Evolutionary conservation across 768 basidiomycete species (phyloP).

Genomic region (Suillus variegatus): DNA sequence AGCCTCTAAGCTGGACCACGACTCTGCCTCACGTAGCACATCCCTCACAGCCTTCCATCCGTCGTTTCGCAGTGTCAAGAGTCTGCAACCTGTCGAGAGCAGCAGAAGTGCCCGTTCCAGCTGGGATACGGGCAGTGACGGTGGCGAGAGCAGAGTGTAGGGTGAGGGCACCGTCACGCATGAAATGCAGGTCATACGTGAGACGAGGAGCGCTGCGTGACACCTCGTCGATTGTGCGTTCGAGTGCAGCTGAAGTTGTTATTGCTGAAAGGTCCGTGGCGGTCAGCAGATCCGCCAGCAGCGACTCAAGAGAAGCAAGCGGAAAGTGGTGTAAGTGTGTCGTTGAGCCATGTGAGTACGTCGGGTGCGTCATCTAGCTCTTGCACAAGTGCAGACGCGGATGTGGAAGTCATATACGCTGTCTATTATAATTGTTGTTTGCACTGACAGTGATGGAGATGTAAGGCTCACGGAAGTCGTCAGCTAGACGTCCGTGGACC

Average conservation of each 20-base stretch:
- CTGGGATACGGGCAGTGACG: slow-evolving; percentile 40
- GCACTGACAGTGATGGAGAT: background rate
- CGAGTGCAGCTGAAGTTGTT: slow-evolving; percentile 85
- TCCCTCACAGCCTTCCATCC: slow-evolving; percentile 90
- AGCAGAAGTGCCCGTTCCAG: slow-evolving; percentile 47
- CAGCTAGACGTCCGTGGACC: background rate
- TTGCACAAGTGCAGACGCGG: slow-evolving; percentile 45
- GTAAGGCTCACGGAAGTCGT: background rate
- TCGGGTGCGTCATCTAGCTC: slow-evolving; percentile 64
- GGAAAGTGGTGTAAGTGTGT: slow-evolving; percentile 46
- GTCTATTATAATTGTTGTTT: background rate
- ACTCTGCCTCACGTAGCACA: slow-evolving; percentile 92
- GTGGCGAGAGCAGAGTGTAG: slow-evolving; percentile 67
- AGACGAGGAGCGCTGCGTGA: slow-evolving; percentile 89
- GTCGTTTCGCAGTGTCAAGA: slow-evolving; percentile 78
- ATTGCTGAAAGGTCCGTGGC: slow-evolving; percentile 85
- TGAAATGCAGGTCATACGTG: slow-evolving; percentile 95
- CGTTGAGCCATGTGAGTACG: slow-evolving; percentile 73
- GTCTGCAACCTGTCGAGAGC: slow-evolving; percentile 78
- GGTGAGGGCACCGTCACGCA: slow-evolving; percentile 86
- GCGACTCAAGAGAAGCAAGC: slow-evolving; percentile 43
- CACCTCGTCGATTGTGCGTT: slow-evolving; percentile 89
- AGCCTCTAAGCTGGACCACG: slow-evolving; percentile 92
- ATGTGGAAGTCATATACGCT: slow-evolving; percentile 22
- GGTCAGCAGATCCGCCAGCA: slow-evolving; percentile 73